Evolutionary conservation across 2,329 filamentous ascomycete genomes (phyloP).

Genomic region (Sclerotinia nivalis): DNA sequence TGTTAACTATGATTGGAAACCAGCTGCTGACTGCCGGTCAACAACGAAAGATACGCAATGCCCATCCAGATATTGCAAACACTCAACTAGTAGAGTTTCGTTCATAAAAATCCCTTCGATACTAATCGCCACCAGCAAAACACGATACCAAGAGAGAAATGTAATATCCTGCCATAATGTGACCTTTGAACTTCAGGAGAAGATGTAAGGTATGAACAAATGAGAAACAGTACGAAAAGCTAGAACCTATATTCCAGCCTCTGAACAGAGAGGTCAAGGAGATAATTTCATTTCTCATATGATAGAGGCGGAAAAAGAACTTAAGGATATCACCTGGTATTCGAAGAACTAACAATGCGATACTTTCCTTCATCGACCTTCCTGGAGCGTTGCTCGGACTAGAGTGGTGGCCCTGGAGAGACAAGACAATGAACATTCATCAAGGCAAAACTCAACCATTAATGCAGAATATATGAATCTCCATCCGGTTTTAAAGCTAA

Average conservation of each 20-base stretch:
- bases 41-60: neutral
- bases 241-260: neutral
- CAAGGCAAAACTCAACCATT: neutral
- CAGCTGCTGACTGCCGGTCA: neutral
- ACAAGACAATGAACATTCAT: neutral
- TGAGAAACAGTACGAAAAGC: neutral
- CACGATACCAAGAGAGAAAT: neutral
- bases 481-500: neutral
- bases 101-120: neutral
- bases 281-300: too few species aligned
- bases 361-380: too few species aligned
- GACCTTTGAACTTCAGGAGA: neutral
- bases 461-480: neutral
- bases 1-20: neutral
- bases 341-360: too few species aligned
- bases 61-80: neutral
- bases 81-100: neutral
- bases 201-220: neutral
- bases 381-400: neutral
- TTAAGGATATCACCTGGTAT: neutral
- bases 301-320: neutral
- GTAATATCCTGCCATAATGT: neutral
- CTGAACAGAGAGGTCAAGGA: neutral
- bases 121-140: too few species aligned
- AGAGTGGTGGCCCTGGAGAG: neutral